Evolutionary conservation across 208 protist species (phyloP).

Genomic region (Crithidia thermophila): DNA sequence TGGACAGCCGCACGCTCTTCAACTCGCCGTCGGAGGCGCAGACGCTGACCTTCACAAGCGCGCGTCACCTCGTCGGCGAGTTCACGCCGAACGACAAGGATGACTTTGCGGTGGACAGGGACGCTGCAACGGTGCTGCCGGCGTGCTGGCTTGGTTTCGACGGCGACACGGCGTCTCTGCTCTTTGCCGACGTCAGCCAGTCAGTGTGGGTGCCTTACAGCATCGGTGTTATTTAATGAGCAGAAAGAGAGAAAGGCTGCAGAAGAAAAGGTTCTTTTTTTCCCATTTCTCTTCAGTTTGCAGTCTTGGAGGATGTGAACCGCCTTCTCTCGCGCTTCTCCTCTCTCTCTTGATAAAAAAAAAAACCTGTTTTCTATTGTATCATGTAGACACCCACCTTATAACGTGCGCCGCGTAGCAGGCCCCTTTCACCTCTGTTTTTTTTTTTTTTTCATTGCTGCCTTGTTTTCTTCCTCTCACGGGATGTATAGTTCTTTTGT

Average conservation of each 20-base stretch:
- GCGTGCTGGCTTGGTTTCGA: constrained; percentile 79
- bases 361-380: no score
- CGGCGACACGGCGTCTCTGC: constrained; percentile 23
- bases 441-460: not conserved
- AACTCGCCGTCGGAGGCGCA: constrained; percentile 15
- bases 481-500: not conserved
- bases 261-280: not conserved
- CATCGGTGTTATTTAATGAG: constrained; percentile 27
- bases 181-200: constrained; percentile 51
- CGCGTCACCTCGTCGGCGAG: constrained; percentile 31
- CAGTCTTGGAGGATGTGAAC: no score
- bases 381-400: no score
- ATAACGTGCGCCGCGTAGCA: no score
- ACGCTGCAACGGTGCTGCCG: constrained; percentile 10
- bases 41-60: constrained; percentile 40
- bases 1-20: not conserved
- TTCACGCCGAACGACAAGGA: constrained; percentile 29
- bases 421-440: constrained; percentile 1
- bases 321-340: no score
- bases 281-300: not conserved
- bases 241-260: no score
- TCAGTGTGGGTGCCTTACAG: constrained; percentile 53
- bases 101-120: not conserved
- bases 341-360: no score
- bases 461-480: no score